Evolutionary conservation across 352 stramenopile genomes (phyloP).

Genomic region (Globisporangium camurandrum): DNA sequence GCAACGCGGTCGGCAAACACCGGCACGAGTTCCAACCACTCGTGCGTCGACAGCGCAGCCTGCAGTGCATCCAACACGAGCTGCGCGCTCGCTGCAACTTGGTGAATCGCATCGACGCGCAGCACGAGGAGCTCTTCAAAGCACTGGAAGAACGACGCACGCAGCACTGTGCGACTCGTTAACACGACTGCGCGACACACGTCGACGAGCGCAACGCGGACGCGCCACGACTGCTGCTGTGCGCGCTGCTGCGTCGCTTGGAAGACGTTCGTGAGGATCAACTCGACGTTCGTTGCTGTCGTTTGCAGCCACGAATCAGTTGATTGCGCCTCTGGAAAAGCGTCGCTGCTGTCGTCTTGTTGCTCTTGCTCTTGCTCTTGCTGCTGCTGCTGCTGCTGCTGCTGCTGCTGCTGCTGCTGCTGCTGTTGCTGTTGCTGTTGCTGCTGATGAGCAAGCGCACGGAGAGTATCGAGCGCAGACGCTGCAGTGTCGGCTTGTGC

Average conservation of each 20-base stretch:
- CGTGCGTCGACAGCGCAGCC: slow-evolving; percentile 21
- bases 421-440: not conserved
- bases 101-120: slow-evolving; percentile 37
- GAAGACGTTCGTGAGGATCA: slow-evolving; percentile 58
- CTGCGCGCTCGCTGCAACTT: slow-evolving; percentile 13
- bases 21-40: slow-evolving; percentile 53
- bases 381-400: not conserved
- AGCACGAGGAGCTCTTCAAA: slow-evolving; percentile 78
- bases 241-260: too few species aligned
- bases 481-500: not conserved
- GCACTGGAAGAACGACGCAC: slow-evolving; percentile 57
- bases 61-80: slow-evolving; percentile 17
- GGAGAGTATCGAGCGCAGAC: slow-evolving; percentile 9
- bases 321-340: not conserved
- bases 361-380: not conserved
- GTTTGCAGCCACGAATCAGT: slow-evolving; percentile 43
- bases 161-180: slow-evolving; percentile 37
- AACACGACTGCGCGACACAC: slow-evolving; percentile 56
- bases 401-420: slow-evolving; percentile 2
- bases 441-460: slow-evolving; percentile 3
- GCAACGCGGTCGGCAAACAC: slow-evolving; percentile 60
- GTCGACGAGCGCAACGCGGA: slow-evolving; percentile 46
- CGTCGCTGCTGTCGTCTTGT: not conserved
- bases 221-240: slow-evolving; percentile 56
- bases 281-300: slow-evolving; percentile 53